Base-by-base conservation (phyloP, 257 asterid species). In the Lavandula angustifolia region DNA sequence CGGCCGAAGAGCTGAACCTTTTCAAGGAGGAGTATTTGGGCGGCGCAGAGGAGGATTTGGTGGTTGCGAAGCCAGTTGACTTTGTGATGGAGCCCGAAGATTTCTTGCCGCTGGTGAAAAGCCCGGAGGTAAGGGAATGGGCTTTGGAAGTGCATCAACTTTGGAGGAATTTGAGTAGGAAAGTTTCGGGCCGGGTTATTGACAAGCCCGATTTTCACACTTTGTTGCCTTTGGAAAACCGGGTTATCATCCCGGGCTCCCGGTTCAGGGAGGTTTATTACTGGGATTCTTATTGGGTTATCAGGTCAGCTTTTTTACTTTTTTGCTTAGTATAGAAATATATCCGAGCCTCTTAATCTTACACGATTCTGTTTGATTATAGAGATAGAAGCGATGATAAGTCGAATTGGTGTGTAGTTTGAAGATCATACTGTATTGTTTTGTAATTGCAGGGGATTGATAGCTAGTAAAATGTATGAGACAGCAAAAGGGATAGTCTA, bases 201-300 rank as follows among this genome's bases (percentile, higher is more conserved):
- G 66, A 75, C 66, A 53, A 64, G 8, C 96, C 97, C 49, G 86
- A 80, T 4, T 53, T 72, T 35, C 74, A 80, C 56, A 87, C 97
- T 22, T 46, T 94, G 85, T 50, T 94, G 76, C 96, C 96, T 3
- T 68, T 94, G 85, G 49, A 80, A 54, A 73, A 80, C 63, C 82
- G 95, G 52, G 89, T 83, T 55, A 69, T 94, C 4, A 84, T 94
- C 9, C 99, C 97, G 3, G 99, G 99, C 44, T 87, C 99, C 1
- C 66, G 97, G 60, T 90, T 90, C 56, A 73, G 85, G 49, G 99
- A 90, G 81, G 96, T 90, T 66, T 94, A 94, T 66, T 87, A 94
- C 22, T 94, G 99, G 99, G 99, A 94, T 67, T 86, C 97, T 18
- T 94, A 87, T 47, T 94, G 97, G 97, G 78, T 88, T 0, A 81